Evolutionary conservation across 139 green algal species (phyloP), one percentile per base, ranked within the genome.

Genomic region (Chara braunii): DNA sequence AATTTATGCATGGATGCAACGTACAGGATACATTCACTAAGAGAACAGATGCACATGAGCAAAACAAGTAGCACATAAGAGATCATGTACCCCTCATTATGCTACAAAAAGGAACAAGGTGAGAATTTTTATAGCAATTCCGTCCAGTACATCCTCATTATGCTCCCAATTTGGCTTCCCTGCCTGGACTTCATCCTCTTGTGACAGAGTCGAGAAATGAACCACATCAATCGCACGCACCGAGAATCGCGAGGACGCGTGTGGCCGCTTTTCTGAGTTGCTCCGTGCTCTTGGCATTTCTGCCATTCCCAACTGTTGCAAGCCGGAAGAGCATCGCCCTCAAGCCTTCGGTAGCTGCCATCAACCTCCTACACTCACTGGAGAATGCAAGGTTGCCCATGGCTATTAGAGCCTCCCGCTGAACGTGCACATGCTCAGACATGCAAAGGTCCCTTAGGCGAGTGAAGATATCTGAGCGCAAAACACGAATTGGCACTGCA

Each of bases 231-330:
- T 45, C 22, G 12, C 64, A 9, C 29, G 8, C 24, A 83, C 84
- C 88, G 44, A 95, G 70, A 1, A 90, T 78, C 2, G 86, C 83
- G 42, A 95, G 83, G 36, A 83, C 74, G 0, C 86, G 71, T 11
- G 85, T 79, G 23, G 86, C 86, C 4, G 74, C 62, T 29, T 18
- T 48, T 26, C 18, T 18, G 40, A 26, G 40, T 48, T 48, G 40
- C 40, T 18, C 40, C 18, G 40, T 18, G 18, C 40, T 26, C 18
- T 18, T 48, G 40, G 18, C 40, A 18, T 18, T n/a, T n/a, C n/a
- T n/a, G n/a, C n/a, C n/a, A n/a, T n/a, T n/a, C n/a, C n/a, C n/a
- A n/a, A 4, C n/a, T n/a, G 28, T 24, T 4, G 30, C 32, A 4
- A 72, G 57, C 4, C 3, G 22, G 45, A 69, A 26, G 22, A 73